Percentiles rank a stretch among this genome's conserved stretches.
These are phyloP conservation scores for Ashbya aceris DNA, from an alignment of 1,139 yeast species.

Conservation along the genomic window DNA sequence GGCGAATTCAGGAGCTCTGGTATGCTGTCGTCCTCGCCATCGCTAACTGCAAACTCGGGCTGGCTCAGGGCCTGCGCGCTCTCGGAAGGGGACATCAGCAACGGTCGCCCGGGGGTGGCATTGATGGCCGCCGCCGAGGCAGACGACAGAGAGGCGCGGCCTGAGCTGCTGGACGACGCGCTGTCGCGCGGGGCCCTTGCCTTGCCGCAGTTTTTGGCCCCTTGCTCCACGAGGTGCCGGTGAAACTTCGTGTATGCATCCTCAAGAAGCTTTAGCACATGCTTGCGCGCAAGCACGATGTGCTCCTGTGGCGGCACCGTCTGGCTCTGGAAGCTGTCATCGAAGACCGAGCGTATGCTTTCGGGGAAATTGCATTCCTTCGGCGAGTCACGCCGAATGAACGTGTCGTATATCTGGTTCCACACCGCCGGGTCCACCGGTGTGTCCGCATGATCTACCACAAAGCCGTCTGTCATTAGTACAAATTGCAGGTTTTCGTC, in stretches of 20 bases:
- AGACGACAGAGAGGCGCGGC: neutral
- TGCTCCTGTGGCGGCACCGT: constrained; percentile 15
- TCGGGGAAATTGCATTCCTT: constrained; percentile 28
- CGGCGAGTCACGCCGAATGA: constrained; percentile 22
- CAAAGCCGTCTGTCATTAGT: constrained; percentile 10
- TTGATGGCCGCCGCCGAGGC: neutral
- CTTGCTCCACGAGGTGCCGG: neutral
- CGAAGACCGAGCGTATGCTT: constrained; percentile 18
- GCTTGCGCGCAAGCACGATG: constrained; percentile 21
- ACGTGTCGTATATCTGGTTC: constrained; percentile 20
- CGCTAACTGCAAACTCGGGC: too few species aligned
- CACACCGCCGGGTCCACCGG: constrained; percentile 13
- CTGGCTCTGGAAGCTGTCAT: constrained; percentile 11
- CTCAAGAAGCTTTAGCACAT: constrained; percentile 19
- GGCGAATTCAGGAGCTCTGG: too few species aligned
- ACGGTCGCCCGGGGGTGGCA: neutral
- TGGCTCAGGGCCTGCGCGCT: neutral
- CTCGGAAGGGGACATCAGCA: neutral
- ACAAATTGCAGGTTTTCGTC: constrained; percentile 26
- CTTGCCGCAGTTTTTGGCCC: neutral
- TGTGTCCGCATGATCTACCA: constrained; percentile 4
- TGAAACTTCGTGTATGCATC: constrained; percentile 19
- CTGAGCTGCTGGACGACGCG: neutral
- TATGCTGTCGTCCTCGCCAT: too few species aligned
- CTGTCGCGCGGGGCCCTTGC: neutral